Evolutionary conservation across 2,329 filamentous ascomycete genomes (phyloP), one percentile per base, ranked within the genome.

Genomic region (Fusarium tricinctum): DNA sequence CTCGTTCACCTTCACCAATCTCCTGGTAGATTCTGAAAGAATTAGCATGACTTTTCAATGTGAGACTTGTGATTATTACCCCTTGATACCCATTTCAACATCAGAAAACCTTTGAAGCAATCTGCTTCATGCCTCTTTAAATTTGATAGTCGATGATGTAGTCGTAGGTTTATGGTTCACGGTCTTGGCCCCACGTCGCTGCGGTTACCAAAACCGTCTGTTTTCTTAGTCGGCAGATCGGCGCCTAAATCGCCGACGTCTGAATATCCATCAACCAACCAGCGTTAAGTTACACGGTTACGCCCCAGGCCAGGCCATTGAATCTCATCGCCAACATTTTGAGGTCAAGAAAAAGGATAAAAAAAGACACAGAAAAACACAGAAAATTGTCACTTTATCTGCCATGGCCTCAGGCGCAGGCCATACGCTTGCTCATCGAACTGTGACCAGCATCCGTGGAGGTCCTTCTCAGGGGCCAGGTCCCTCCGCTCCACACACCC

Each of bases 21-120:
- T 97, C 93, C 75, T 91, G 91, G 80, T 97, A 96, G 54, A 99
- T 92, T 17, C 95, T 97, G 58, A 22, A 22, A 48, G 38, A 8
- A 54, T 73, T 42, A 73, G 58, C 17, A 20, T 1, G 9, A 2
- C 2, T 23, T 19, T 4, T 7, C 15, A 8, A 7, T 15, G 10
- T 5, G 5, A 12, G 2, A 19, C 7, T 1, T 4, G 1, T 15
- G 2, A 8, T 15, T 14, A 22, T 76, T 77, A 89, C 87, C 88
- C 88, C 81, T 88, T 89, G 77, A 91, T 90, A n/a, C 88, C 88
- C 88, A 91, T 90, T 54, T 66, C 54, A 57, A 67, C 55, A 50
- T 44, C 53, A 49, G 53, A 45, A 55, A 51, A 48, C 58, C 52
- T 26, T 53, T 32, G 20, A 52, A 61, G 57, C 47, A 46, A 58